Percentiles rank a stretch among this genome's conserved stretches.
Conservation (phyloP, 805 yeast genomes). For the Candida rishiriensis region DNA sequence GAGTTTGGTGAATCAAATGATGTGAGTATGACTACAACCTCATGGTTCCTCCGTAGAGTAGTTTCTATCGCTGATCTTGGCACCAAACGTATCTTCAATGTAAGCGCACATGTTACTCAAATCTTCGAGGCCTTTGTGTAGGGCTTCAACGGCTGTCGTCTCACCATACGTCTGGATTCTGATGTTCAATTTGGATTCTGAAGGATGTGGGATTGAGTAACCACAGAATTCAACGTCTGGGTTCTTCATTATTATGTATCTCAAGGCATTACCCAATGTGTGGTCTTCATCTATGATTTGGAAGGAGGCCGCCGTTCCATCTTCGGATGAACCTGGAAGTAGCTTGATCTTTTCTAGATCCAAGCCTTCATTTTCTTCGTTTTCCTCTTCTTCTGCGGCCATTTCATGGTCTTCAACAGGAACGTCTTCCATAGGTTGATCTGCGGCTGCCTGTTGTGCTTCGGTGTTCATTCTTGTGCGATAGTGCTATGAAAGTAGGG, state of each 20-base stretch:
- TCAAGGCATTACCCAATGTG: constrained; percentile 88
- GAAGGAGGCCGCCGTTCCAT: constrained; percentile 92
- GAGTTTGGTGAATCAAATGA: background rate
- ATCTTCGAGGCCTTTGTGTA: constrained; percentile 87
- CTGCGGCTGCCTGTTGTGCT: constrained; percentile 5
- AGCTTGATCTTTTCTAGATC: constrained; percentile 57
- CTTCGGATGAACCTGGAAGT: constrained; percentile 86
- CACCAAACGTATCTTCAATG: constrained; percentile 74
- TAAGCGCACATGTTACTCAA: constrained; percentile 76
- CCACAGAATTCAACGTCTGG: constrained; percentile 99
- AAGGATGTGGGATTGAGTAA: constrained; percentile 97
- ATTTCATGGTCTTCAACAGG: no score
- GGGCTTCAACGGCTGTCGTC: constrained; percentile 85
- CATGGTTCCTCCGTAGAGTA: constrained; percentile 45
- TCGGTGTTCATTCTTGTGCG: background rate
- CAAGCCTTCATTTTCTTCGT: constrained; percentile 31
- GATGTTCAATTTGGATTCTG: constrained; percentile 82
- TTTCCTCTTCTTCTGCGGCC: constrained; percentile 30
- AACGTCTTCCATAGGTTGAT: constrained; percentile 7
- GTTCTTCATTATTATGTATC: constrained; percentile 94
- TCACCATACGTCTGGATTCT: constrained; percentile 91
- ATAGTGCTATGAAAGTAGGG: no score
- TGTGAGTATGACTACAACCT: background rate
- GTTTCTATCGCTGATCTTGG: constrained; percentile 55
- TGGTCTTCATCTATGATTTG: constrained; percentile 94